phyloP scores from a whole-genome alignment of 2,329 filamentous ascomycete genomes.

The Ceratocystiopsis minuta region DNA sequence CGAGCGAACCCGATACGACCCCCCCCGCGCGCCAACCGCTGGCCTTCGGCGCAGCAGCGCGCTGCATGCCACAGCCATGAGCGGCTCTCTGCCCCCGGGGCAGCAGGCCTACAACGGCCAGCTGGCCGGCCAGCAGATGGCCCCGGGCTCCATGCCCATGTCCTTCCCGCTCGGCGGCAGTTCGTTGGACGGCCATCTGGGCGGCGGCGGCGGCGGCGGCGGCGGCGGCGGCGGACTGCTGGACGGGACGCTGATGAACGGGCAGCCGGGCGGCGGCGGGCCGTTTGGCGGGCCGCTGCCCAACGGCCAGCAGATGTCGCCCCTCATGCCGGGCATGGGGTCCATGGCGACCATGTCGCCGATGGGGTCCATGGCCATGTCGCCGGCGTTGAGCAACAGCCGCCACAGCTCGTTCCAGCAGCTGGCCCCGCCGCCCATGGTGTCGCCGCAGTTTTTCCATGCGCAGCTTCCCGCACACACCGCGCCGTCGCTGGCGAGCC shows the following conservation, averaged over 20 bases:
- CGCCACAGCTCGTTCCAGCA: too few relatives aligned
- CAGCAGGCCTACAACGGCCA: slow-evolving; percentile 19
- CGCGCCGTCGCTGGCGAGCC: too few relatives aligned
- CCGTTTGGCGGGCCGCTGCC: background rate
- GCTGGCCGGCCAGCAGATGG: slow-evolving; percentile 15
- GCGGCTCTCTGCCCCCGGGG: slow-evolving; percentile 22
- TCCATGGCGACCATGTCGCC: background rate
- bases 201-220: background rate
- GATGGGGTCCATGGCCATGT: too few relatives aligned
- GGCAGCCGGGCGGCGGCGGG: background rate
- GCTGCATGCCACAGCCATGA: slow-evolving; percentile 20
- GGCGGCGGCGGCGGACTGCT: too few relatives aligned
- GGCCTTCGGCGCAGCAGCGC: background rate
- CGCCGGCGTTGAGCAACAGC: too few relatives aligned
- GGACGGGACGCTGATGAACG: too few relatives aligned
- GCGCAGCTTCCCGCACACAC: background rate
- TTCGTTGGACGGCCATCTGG: background rate
- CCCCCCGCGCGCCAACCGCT: background rate
- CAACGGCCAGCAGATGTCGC: too few relatives aligned
- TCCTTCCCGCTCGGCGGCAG: slow-evolving; percentile 6
- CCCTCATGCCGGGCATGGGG: background rate
- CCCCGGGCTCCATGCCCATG: slow-evolving; percentile 5
- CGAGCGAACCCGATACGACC: background rate
- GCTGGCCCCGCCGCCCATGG: too few relatives aligned
- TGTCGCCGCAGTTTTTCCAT: background rate